These are phyloP conservation scores for Massarina eburnea DNA, from an alignment of 2,329 filamentous ascomycete genomes.

Conservation along the genomic window DNA sequence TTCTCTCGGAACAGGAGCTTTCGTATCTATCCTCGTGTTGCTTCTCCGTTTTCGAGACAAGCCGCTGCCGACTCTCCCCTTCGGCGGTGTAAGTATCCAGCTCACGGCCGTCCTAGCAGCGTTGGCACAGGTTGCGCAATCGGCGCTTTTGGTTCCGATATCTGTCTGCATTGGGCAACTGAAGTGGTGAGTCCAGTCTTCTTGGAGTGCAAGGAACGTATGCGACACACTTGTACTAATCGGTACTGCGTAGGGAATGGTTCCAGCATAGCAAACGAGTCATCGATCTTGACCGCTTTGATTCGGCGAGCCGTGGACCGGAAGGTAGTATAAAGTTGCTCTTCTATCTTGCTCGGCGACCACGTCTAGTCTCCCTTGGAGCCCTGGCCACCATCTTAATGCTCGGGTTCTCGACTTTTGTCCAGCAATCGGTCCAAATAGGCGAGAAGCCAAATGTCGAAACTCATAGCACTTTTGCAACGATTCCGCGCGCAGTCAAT, in stretches of 20 bases:
- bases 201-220: too few species aligned
- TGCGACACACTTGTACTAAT: too few species aligned
- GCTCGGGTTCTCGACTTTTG: constrained; percentile 8
- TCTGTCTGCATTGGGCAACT: constrained; percentile 11
- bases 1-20: background rate
- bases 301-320: constrained; percentile 11
- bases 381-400: constrained; percentile 13
- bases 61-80: background rate
- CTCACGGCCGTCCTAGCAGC: constrained; percentile 6
- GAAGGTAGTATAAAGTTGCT: constrained; percentile 11
- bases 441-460: too few species aligned
- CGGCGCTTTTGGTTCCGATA: constrained; percentile 5
- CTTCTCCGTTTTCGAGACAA: background rate
- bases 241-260: too few species aligned
- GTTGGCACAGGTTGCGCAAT: constrained; percentile 8
- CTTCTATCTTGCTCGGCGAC: background rate
- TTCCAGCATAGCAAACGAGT: background rate
- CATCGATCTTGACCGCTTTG: constrained; percentile 11
- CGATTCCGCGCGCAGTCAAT: too few species aligned
- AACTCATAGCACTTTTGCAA: too few species aligned
- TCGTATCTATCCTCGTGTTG: background rate
- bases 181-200: too few species aligned
- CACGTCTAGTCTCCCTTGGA: constrained; percentile 11
- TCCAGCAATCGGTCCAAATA: too few species aligned
- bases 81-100: background rate